Percentiles rank a stretch among this genome's conserved stretches.
Conservation (phyloP, 345 rosid genomes). For the Fremontodendron californicum region DNA sequence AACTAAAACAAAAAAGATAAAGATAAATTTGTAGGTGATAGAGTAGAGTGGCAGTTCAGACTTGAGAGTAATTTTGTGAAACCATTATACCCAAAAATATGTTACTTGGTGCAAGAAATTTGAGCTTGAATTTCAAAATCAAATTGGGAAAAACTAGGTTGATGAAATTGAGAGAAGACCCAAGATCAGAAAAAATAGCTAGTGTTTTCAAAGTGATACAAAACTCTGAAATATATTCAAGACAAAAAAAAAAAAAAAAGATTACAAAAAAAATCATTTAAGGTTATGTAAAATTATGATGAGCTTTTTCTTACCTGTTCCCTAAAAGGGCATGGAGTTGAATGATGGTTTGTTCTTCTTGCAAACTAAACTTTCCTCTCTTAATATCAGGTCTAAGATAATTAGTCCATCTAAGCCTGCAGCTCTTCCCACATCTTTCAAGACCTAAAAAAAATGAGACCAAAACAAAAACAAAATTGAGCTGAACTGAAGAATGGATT, state of each 20-base stretch:
- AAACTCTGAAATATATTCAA: background rate
- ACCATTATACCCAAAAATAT: background rate
- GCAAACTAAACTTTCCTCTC: constrained; percentile 84
- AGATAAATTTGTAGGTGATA: background rate
- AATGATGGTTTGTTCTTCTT: constrained; percentile 93
- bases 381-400: constrained; percentile 90
- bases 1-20: background rate
- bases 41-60: background rate
- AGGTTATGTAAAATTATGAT: too few relatives aligned
- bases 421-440: constrained; percentile 90
- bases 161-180: background rate
- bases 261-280: too few relatives aligned
- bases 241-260: too few relatives aligned
- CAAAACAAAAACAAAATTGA: background rate
- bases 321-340: constrained; percentile 96
- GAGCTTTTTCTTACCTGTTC: too few relatives aligned
- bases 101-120: background rate
- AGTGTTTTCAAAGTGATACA: background rate
- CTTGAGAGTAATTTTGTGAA: constrained; percentile 6
- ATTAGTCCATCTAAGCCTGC: constrained; percentile 95
- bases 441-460: constrained; percentile 43
- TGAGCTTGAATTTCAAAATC: constrained; percentile 4
- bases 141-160: constrained; percentile 4
- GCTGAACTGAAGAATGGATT: background rate
- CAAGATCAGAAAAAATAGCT: background rate